Evolutionary conservation across 148 eudicot genomes (phyloP).

Genomic region (Fagopyrum homotropicum): DNA sequence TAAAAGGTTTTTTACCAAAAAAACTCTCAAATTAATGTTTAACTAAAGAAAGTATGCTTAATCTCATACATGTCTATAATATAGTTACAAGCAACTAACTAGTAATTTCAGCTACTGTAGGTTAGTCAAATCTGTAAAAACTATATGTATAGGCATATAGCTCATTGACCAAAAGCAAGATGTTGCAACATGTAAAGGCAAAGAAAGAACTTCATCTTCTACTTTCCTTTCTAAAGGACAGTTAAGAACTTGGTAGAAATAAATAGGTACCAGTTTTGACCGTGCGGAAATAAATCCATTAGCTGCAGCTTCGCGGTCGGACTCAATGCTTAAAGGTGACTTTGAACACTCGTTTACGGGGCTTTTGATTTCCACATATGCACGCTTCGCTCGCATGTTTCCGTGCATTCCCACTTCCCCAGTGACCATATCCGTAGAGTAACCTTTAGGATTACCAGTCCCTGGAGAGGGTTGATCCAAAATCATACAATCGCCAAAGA

Average conservation of each 20-base stretch:
- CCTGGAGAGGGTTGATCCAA: constrained; percentile 33
- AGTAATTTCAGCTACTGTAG: not conserved
- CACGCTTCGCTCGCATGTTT: constrained; percentile 49
- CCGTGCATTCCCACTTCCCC: constrained; percentile 47
- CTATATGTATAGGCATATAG: not conserved
- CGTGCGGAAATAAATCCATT: constrained; percentile 91
- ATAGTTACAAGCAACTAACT: not conserved
- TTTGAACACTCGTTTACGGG: constrained; percentile 48
- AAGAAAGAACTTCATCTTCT: not conserved
- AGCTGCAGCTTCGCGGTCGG: constrained; percentile 38
- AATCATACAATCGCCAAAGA: constrained; percentile 44
- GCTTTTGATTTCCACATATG: constrained; percentile 47
- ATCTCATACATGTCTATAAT: not conserved
- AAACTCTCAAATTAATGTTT: no score
- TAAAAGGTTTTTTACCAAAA: no score
- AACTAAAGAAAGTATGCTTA: not conserved
- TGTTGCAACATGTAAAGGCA: not conserved
- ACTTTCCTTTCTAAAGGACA: not conserved
- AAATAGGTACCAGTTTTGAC: constrained; percentile 65
- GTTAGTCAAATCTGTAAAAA: not conserved
- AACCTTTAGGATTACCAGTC: constrained; percentile 24
- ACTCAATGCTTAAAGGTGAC: constrained; percentile 55
- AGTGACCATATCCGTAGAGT: constrained; percentile 24
- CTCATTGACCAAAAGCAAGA: not conserved
- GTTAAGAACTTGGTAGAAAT: not conserved